These are phyloP conservation scores for Ilyonectria robusta DNA, from an alignment of 2,329 filamentous ascomycete genomes.

Conservation along the genomic window DNA sequence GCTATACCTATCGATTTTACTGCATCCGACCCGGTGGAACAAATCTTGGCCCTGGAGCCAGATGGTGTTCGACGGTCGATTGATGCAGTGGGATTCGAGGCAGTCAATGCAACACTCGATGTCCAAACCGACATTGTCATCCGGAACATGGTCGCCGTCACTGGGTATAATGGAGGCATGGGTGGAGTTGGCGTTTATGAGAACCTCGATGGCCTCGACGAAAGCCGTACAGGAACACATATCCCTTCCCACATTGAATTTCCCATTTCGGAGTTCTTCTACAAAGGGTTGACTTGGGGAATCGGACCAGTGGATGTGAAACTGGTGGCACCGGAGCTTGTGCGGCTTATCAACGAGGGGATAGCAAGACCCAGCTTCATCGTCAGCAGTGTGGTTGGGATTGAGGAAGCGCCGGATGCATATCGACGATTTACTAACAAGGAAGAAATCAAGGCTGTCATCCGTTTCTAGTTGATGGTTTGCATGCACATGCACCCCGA, in stretches of 20 bases:
- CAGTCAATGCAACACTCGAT: conserved; percentile 5
- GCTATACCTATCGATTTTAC: conserved; percentile 72
- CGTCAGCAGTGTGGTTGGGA: conserved; percentile 4
- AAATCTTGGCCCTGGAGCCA: conserved; percentile 56
- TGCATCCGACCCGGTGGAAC: conserved; percentile 69
- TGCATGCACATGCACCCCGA: not conserved
- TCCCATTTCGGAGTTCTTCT: not conserved
- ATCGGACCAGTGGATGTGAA: conserved; percentile 4
- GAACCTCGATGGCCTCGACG: not conserved
- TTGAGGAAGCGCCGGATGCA: conserved; percentile 11
- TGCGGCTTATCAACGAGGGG: conserved; percentile 3
- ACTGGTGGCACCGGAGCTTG: conserved; percentile 9
- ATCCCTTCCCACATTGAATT: conserved; percentile 1
- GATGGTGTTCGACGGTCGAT: conserved; percentile 5
- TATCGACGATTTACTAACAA: not conserved
- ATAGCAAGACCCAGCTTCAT: conserved; percentile 11
- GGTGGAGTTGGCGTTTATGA: conserved; percentile 8
- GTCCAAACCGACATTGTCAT: conserved; percentile 1
- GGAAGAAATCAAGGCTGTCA: conserved; percentile 10
- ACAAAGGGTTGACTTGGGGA: not conserved
- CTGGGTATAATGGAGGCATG: conserved; percentile 1
- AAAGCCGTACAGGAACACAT: not conserved
- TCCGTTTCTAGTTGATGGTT: conserved; percentile 6
- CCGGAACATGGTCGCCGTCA: conserved; percentile 3
- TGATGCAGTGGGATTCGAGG: conserved; percentile 1